Base-by-base conservation (phyloP, 805 yeast genomes). In the Brettanomyces bruxellensis region DNA sequence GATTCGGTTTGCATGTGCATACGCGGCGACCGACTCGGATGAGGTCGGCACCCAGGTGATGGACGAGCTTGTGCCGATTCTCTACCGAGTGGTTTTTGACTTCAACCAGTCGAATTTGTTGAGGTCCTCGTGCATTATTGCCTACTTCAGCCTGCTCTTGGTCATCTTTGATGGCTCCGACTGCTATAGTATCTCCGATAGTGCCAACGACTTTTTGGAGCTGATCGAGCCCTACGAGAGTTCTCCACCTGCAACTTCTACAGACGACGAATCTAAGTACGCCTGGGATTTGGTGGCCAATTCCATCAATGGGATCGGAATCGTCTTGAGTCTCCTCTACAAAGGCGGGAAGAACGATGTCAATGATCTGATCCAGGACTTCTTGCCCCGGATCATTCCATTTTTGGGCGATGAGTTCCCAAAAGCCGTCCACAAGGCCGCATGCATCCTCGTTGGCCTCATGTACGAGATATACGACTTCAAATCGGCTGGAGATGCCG, bases 391-490 rank as follows among this genome's bases (percentile, higher is more conserved):
- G 41, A 49, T 74, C 25, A 60, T 73, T 5, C 71, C 65, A 2
- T 63, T 73, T 36, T 56, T 76, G 18, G 73, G 67, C 40, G 72
- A 64, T 34, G 53, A 48, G 4, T 46, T 36, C 41, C 64, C 66
- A 36, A 58, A 69, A 22, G 78, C 72, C n/a, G 64, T 80, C 8
- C 65, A 75, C 24, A 72, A 74, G 44, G 77, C 85, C 0, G 75
- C 78, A 1, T 80, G 78, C 4, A 69, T 79, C 50, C 65, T 78
- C 12, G 62, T 78, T 42, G 87, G 79, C 1, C 62, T 81, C 36
- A 67, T 73, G 51, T 78, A 75, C 55, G 87, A 82, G 55, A 51
- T 72, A 12, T 75, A 67, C 54, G 28, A 36, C 12, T 43, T 30
- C 14, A 65, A 63, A 30, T 79, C 77, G 49, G 67, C 63, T n/a